phyloP scores from a whole-genome alignment of 2,329 filamentous ascomycete species.

The Pseudogymnoascus destructans region DNA sequence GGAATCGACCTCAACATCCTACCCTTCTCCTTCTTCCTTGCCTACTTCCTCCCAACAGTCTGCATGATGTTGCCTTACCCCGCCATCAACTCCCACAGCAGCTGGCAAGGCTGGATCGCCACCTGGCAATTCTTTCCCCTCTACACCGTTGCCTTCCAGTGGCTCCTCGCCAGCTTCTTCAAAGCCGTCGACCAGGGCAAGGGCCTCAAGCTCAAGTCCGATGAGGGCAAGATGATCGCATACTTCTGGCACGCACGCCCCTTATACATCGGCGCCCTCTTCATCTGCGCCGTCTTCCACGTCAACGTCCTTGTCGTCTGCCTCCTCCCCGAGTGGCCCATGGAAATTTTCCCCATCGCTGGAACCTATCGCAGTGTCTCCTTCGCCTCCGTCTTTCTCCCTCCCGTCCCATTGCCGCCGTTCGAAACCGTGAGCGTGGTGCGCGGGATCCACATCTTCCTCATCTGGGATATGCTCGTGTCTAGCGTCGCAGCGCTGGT shows the following conservation, averaged over 20 bases:
- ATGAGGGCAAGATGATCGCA: neutral
- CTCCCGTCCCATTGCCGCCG: neutral
- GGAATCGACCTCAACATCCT: neutral
- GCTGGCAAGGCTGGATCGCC: constrained; percentile 1
- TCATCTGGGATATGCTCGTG: neutral
- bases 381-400: neutral
- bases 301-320: neutral
- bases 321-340: neutral
- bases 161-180: neutral
- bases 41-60: neutral
- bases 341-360: neutral
- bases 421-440: neutral
- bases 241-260: neutral
- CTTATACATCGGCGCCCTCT: neutral
- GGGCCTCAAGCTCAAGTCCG: neutral
- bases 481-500: neutral
- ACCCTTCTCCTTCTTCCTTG: neutral
- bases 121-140: neutral
- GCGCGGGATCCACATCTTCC: neutral
- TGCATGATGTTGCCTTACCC: constrained; percentile 2
- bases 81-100: neutral
- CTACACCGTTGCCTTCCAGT: neutral
- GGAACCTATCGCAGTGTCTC: neutral
- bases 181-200: neutral
- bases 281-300: neutral